Base-by-base conservation (phyloP, 441 rosid genomes). In the Eruca vesicaria region DNA sequence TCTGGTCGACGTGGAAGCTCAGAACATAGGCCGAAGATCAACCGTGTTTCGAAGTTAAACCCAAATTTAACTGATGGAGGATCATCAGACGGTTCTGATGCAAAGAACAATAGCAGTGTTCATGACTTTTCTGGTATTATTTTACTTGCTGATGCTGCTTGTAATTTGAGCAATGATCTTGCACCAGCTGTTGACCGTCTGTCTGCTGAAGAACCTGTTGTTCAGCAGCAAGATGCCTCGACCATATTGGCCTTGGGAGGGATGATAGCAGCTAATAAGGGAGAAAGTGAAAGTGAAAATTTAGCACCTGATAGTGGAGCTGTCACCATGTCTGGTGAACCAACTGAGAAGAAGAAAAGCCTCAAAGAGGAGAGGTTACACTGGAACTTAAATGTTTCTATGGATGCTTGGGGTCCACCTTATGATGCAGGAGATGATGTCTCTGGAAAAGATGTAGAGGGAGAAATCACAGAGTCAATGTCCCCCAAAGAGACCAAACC, bases 101-200 rank as follows among this genome's bases (percentile, higher is more conserved):
- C 32, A 50, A 78, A 61, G 52, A 59, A 56, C 59, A 83, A 69
- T 72, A 63, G 16, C 33, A 59, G 26, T n/a, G 61, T 65, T 57
- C 84, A 6, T n/a, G 50, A 43, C 50, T 43, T 43, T 43, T 43
- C 50, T 43, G 50, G 50, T 43, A 43, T 86, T 45, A 84, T 74
- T 64, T 83, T 89, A 33, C 90, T 89, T 77, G 89, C 90, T 41
- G 80, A 80, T 56, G 93, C 73, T 29, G 89, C 88, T 35, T 84
- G 89, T 65, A 53, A 71, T 69, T 59, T 36, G 69, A 50, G 14
- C 28, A 63, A 57, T 66, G 68, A 60, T 50, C 5, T 33, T 48
- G 56, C 73, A 74, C 55, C 52, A 69, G n/a, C 29, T 38, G 48
- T 52, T 35, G 50, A 75, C 2, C 1, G 23, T 56, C 58, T 53